These are phyloP conservation scores for Holtermanniella nyarrowii DNA, from an alignment of 768 basidiomycete species.

Conservation along the genomic window DNA sequence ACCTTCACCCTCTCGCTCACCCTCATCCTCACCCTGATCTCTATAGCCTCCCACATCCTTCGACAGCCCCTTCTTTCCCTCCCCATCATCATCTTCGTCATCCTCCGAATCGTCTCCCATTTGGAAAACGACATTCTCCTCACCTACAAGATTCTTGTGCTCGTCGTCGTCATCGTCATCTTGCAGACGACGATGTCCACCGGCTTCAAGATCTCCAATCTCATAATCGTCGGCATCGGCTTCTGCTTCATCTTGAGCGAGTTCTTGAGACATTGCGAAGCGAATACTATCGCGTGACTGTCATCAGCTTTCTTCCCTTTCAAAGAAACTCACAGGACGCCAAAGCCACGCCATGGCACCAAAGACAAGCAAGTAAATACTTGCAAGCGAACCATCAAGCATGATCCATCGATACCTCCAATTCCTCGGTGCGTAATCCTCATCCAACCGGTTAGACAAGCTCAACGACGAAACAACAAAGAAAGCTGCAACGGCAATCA, in stretches of 20 bases:
- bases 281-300: constrained; percentile 39
- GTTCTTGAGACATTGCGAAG: constrained; percentile 90
- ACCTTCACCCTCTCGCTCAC: not conserved
- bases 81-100: constrained; percentile 16
- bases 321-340: constrained; percentile 45
- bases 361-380: constrained; percentile 78
- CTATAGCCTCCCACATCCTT: constrained; percentile 8
- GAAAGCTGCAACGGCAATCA: constrained; percentile 72
- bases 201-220: constrained; percentile 22
- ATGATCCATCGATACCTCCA: constrained; percentile 93
- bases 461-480: constrained; percentile 86
- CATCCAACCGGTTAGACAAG: constrained; percentile 80
- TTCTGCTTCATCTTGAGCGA: constrained; percentile 53
- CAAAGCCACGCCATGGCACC: constrained; percentile 74
- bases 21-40: constrained; percentile 10
- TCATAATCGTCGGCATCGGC: constrained; percentile 16
- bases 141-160: constrained; percentile 15
- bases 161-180: constrained; percentile 18
- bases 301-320: constrained; percentile 1
- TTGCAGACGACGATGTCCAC: not conserved
- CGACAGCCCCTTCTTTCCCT: not conserved
- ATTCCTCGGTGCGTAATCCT: constrained; percentile 85
- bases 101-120: constrained; percentile 39
- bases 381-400: constrained; percentile 83
- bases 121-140: constrained; percentile 32